phyloP scores from a whole-genome alignment of 108 stramenopile genomes.

The Epithemia pelagica region DNA sequence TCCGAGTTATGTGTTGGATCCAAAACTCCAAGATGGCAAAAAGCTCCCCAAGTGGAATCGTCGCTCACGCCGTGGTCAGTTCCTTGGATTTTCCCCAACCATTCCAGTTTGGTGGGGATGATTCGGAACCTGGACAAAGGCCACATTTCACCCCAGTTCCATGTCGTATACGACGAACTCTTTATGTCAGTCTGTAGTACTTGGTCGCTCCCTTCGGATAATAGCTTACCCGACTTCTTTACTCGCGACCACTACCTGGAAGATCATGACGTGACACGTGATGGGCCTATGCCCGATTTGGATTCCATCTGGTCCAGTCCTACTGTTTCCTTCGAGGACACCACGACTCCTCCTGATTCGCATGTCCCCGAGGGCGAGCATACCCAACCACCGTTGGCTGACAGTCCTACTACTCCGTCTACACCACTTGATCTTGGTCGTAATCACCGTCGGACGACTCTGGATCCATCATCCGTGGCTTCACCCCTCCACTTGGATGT shows the following conservation, averaged over 20 bases:
- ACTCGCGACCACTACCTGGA: background rate
- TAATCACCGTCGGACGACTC: too few relatives aligned
- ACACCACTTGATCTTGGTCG: too few relatives aligned
- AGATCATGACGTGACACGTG: background rate
- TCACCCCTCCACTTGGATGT: too few relatives aligned
- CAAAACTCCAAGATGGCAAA: slow-evolving; percentile 51
- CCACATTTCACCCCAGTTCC: slow-evolving; percentile 33
- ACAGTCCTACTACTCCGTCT: too few relatives aligned
- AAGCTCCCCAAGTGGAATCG: slow-evolving; percentile 48
- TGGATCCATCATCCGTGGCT: too few relatives aligned
- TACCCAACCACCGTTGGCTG: too few relatives aligned
- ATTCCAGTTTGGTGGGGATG: slow-evolving; percentile 35
- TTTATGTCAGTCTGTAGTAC: slow-evolving; percentile 24
- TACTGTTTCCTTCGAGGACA: too few relatives aligned
- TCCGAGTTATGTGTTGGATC: slow-evolving; percentile 50
- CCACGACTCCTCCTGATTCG: too few relatives aligned
- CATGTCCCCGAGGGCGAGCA: too few relatives aligned
- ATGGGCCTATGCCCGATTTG: background rate
- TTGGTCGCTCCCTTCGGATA: background rate
- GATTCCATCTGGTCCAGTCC: too few relatives aligned
- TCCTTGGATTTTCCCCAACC: slow-evolving; percentile 33
- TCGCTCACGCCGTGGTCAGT: slow-evolving; percentile 31
- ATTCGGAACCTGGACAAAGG: slow-evolving; percentile 34
- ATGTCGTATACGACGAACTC: slow-evolving; percentile 44
- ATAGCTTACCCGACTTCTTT: slow-evolving; percentile 2